Evolutionary conservation across 257 asterid genomes (phyloP).

Genomic region (Capsicum baccatum): DNA sequence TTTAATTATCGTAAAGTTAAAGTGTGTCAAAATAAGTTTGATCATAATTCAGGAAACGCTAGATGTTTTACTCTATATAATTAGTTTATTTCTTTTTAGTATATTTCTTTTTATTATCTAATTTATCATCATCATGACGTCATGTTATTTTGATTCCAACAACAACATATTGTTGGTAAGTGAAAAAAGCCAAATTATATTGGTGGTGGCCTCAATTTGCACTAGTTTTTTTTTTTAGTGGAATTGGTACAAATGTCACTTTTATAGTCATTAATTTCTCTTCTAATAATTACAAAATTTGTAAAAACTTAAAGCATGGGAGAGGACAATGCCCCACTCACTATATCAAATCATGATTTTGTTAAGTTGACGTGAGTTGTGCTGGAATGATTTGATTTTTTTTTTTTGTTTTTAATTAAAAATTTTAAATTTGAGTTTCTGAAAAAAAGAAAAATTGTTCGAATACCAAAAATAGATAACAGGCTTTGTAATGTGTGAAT

Average conservation of each 20-base stretch:
- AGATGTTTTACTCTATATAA: too few species aligned
- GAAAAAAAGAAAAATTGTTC: too few species aligned
- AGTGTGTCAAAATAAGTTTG: too few species aligned
- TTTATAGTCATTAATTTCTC: neutral
- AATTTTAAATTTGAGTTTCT: too few species aligned
- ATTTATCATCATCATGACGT: neutral
- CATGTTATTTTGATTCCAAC: neutral
- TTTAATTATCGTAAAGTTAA: too few species aligned
- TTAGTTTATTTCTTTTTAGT: too few species aligned
- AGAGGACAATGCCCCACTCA: conserved; percentile 26
- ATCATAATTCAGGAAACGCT: too few species aligned
- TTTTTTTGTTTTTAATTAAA: too few species aligned
- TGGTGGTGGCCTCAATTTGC: neutral
- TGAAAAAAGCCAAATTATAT: neutral
- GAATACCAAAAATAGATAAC: too few species aligned
- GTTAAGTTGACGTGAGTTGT: neutral
- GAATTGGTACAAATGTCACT: conserved; percentile 13
- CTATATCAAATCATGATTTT: neutral
- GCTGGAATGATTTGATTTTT: too few species aligned
- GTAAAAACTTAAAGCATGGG: conserved; percentile 19
- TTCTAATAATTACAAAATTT: neutral
- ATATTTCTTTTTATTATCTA: too few species aligned
- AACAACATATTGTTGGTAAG: neutral
- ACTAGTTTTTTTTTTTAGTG: neutral
- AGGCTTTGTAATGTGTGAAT: too few species aligned